Conservation (phyloP, 192 early-diverging fungal genomes). For the Radiomyces spectabilis region DNA sequence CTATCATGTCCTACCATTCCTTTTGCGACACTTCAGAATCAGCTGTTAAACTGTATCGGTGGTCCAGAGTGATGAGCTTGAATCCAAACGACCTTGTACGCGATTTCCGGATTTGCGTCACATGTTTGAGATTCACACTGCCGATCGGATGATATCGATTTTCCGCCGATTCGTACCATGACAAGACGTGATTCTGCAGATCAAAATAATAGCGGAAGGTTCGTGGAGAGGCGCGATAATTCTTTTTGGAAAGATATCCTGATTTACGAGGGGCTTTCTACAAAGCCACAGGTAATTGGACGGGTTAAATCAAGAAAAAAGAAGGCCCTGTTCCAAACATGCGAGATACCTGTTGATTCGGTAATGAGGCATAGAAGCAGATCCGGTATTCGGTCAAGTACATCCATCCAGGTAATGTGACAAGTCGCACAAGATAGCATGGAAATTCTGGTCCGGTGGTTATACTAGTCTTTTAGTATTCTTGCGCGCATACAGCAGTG, state of each 20-base stretch:
- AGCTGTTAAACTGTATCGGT: conserved; percentile 42
- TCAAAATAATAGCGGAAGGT: conserved; percentile 50
- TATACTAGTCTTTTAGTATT: too few species aligned
- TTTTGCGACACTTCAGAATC: conserved; percentile 40
- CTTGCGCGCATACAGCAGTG: too few species aligned
- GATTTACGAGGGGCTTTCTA: conserved; percentile 46
- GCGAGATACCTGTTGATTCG: conserved; percentile 30
- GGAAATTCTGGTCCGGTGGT: too few species aligned
- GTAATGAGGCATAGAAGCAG: conserved; percentile 50
- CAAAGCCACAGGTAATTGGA: too few species aligned
- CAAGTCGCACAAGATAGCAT: conserved; percentile 47
- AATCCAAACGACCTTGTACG: conserved; percentile 31
- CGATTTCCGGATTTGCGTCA: conserved; percentile 33
- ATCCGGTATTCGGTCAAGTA: conserved; percentile 49
- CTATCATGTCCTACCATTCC: conserved; percentile 41
- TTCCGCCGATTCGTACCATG: conserved; percentile 43
- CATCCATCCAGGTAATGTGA: conserved; percentile 47
- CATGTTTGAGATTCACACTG: conserved; percentile 48
- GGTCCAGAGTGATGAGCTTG: conserved; percentile 30
- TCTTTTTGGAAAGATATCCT: conserved; percentile 39
- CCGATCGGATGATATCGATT: conserved; percentile 50
- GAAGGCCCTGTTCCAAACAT: too few species aligned
- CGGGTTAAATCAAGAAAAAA: too few species aligned
- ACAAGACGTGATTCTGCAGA: conserved; percentile 49
- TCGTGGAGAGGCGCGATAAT: conserved; percentile 28